Evolutionary conservation across 2,329 filamentous ascomycete genomes (phyloP), one percentile per base, ranked within the genome.

Genomic region (Zasmidium cellare): DNA sequence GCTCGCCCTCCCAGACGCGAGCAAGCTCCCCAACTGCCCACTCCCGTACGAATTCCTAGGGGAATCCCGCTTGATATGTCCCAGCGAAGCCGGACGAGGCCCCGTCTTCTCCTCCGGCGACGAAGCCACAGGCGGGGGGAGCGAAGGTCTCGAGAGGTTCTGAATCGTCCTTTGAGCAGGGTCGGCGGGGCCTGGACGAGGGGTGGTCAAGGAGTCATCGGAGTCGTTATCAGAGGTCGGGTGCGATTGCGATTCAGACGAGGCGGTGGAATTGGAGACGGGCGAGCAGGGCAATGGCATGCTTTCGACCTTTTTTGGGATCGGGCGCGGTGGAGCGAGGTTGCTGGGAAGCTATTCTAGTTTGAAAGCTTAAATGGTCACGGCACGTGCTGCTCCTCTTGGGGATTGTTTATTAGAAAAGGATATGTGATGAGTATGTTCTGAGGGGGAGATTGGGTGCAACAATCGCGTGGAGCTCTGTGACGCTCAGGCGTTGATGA

Each of bases 121-220:
- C 3, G 53, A 44, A 18, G 63, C 56, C 18, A 49, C 11, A 52
- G 23, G 55, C 5, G 25, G 28, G 9, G 65, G 67, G 25, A 68
- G 51, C 31, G 54, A 61, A 11, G 65, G 69, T 53, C 56, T 60
- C 56, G 67, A 69, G 44, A 73, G 56, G 52, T 64, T 67, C 12
- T 56, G 66, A 18, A 56, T 48, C 3, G 69, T 72, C 31, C 70
- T 61, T 51, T 67, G 59, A 12, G 58, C 56, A 1, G 69, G 69
- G 57, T 71, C 68, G 18, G 65, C 52, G 9, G 70, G 71, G n/a
- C 71, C 70, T 46, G 71, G 62, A 55, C 69, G 64, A 19, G 71
- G 71, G 18, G 71, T 73, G 28, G 68, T 71, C 18, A 72, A 67
- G 25, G 64, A 66, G 51, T 68, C 67, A 51, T 71, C 70, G 16